Evolutionary conservation across 2,329 filamentous ascomycete genomes (phyloP), one percentile per base, ranked within the genome.

Genomic region (Talaromyces piceae): DNA sequence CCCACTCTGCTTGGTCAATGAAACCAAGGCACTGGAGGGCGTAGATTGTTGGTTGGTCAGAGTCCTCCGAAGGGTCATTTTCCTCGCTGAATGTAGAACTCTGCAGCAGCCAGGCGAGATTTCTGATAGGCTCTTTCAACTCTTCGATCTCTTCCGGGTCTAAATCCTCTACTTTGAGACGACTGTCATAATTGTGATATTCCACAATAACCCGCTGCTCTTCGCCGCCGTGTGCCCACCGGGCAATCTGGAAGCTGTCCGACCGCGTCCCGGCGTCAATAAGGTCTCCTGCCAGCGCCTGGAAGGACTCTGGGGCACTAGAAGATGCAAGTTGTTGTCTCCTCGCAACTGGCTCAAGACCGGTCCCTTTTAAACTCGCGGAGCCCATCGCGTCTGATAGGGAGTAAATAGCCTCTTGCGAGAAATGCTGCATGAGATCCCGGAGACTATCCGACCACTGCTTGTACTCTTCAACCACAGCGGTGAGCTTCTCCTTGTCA

Each of bases 361-460:
- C 61, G 25, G 55, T 63, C 4, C 51, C 54, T 45, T 60, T 57
- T n/a, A 62, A 26, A 9, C 56, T 55, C 30, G 55, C 41, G 3
- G 37, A 25, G 20, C 55, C 52, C 26, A 39, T 41, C 25, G 53
- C 51, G 5, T 56, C 57, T 3, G 46, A 45, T 18, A 56, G 13
- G 26, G 56, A 48, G 37, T 45, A 53, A 11, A 63, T 27, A 1
- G 57, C 56, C 5, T 62, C 59, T 43, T 64, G 60, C 5, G 57
- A 62, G 41, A 64, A 56, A 45, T 63, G 58, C 51, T 61, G 59
- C 61, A 66, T 66, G 16, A 66, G 25, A 30, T 63, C 58, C 9
- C 59, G 50, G 45, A 65, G 50, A 43, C 54, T 57, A 23, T 55
- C 54, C 1, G 61, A 59, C 63, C 58, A 65, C 23, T 54, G 50